Evolutionary conservation across 2,329 filamentous ascomycete species (phyloP), one percentile per base, ranked within the genome.

Genomic region (Huntiella moniliformis): DNA sequence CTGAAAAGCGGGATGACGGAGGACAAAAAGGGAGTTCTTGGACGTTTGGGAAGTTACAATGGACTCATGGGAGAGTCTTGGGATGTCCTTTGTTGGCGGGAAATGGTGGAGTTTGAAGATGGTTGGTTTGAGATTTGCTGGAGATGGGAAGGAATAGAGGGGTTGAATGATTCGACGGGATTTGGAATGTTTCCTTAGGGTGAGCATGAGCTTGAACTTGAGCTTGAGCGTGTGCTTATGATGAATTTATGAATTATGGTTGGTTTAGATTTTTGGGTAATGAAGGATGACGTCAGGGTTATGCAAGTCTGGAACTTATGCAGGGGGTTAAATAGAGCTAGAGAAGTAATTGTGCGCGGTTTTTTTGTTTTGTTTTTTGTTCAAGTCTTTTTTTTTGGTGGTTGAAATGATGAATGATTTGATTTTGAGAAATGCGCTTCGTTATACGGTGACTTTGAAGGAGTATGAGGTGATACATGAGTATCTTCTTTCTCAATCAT

Each of bases 381-480:
- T 39, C 10, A 16, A 11, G 11, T 38, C 16, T 7, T 28, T 33
- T 36, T 22, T 28, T 28, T 13, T 6, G 34, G 7, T 36, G 5
- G 34, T 36, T 5, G n/a, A 16, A 37, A 37, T 37, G 35, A 37
- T 37, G 6, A n/a, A 40, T 13, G 81, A 88, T 53, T 80, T 82
- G 4, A 70, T 92, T 51, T 70, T 92, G 47, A 82, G 83, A 61
- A 92, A 91, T 60, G 79, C 84, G 38, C 69, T 95, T 49, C 79
- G 86, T 53, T 87, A 94, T 62, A 91, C 82, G 48, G 85, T 87
- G 57, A 80, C 77, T 5, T 77, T 84, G 37, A 77, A 79, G 60
- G 87, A 95, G 60, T 95, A 95, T 61, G 79, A 83, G 53, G 66
- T 79, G 1, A 72, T 95, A 13, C 85, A 94, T 61, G 79, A 80